phyloP scores from a whole-genome alignment of 805 yeast species.

The Tetrapisispora fleetii region DNA sequence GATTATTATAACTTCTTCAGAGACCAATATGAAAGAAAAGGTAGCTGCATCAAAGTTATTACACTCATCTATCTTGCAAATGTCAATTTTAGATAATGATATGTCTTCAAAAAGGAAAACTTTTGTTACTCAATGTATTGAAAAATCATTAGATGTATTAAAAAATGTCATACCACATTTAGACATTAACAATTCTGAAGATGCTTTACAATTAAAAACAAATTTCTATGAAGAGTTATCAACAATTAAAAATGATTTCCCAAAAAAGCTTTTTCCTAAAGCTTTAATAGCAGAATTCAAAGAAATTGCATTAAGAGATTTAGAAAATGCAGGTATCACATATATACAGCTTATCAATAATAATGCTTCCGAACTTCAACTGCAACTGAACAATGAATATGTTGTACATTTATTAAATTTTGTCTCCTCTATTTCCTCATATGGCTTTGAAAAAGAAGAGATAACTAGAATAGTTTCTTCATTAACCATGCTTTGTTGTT shows the following conservation, averaged over 20 bases:
- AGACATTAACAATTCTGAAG: constrained; percentile 2
- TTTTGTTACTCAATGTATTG: constrained; percentile 12
- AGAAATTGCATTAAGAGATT: constrained; percentile 9
- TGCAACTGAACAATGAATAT: constrained; percentile 12
- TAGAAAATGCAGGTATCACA: constrained; percentile 7
- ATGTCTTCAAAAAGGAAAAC: constrained; percentile 13
- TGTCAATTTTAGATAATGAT: constrained; percentile 29
- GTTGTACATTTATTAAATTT: constrained; percentile 17
- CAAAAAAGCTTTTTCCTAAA: constrained; percentile 14
- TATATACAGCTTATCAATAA: neutral
- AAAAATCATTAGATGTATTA: constrained; percentile 11
- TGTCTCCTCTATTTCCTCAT: constrained; percentile 10
- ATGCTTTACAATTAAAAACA: constrained; percentile 7
- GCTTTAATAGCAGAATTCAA: constrained; percentile 6
- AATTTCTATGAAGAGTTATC: constrained; percentile 18
- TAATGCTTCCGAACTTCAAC: constrained; percentile 1
- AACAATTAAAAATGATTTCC: constrained; percentile 16
- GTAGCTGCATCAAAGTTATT: constrained; percentile 43
- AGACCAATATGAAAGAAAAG: constrained; percentile 32
- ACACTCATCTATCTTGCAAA: constrained; percentile 41
- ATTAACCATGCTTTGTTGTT: constrained; percentile 32
- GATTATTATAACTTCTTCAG: constrained; percentile 28
- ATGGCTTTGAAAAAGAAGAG: constrained; percentile 6
- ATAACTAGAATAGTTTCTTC: constrained; percentile 15
- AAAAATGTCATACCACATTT: constrained; percentile 5